Evolutionary conservation across 306 rosid genomes (phyloP).

Genomic region (Pueraria montana): DNA sequence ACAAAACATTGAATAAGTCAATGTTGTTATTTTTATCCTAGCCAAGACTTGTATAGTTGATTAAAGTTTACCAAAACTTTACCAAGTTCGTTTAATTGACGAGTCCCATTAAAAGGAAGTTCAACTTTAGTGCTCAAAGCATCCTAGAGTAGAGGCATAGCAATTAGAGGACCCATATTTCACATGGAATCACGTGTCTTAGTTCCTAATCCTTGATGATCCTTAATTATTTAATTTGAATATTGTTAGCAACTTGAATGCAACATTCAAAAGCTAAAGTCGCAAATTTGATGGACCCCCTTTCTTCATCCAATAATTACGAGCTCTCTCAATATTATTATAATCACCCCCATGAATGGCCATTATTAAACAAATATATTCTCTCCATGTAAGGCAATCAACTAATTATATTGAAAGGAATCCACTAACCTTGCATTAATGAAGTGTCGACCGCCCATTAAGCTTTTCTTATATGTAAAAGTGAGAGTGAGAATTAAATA

Average conservation of each 20-base stretch:
- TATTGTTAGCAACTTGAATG: constrained; percentile 52
- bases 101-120: constrained; percentile 45
- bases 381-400: constrained; percentile 43
- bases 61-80: constrained; percentile 43
- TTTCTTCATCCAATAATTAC: constrained; percentile 55
- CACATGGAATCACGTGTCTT: constrained; percentile 80
- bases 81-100: constrained; percentile 20
- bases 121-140: constrained; percentile 48
- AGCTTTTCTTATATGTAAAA: constrained; percentile 22
- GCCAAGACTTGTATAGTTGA: constrained; percentile 18
- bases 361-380: constrained; percentile 49
- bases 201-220: constrained; percentile 56
- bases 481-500: constrained; percentile 35
- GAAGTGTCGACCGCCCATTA: constrained; percentile 60
- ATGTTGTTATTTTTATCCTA: background rate
- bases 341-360: constrained; percentile 42
- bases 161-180: constrained; percentile 68
- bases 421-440: constrained; percentile 64
- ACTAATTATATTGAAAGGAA: constrained; percentile 48
- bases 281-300: constrained; percentile 55
- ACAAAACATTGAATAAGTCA: background rate
- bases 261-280: constrained; percentile 61
- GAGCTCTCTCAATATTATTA: constrained; percentile 42
- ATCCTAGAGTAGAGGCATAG: constrained; percentile 55
- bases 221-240: constrained; percentile 50